Conservation (phyloP, 208 protist genomes). For the Crithidia acanthocephali region DNA sequence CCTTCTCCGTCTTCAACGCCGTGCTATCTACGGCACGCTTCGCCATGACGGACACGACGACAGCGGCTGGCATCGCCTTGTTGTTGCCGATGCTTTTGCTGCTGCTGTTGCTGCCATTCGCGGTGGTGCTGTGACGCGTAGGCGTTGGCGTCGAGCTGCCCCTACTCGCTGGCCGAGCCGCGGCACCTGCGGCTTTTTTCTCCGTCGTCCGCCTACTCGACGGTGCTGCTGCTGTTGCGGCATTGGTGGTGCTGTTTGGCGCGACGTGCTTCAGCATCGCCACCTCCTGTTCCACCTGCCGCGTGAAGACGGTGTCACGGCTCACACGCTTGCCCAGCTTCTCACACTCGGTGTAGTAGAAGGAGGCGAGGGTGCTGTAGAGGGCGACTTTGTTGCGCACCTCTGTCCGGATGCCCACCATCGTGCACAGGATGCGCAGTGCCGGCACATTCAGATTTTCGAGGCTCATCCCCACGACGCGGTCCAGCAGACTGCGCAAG, state of each 20-base stretch:
- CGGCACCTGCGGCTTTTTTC: too few relatives aligned
- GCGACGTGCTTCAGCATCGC: conserved; percentile 46
- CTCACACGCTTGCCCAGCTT: conserved; percentile 86
- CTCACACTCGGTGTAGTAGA: conserved; percentile 86
- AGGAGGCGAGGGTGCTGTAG: conserved; percentile 82
- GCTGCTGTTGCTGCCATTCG: conserved; percentile 1
- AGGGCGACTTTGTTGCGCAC: conserved; percentile 58
- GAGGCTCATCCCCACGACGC: conserved; percentile 74
- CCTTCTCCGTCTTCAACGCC: neutral
- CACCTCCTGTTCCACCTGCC: conserved; percentile 54
- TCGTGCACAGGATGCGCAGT: conserved; percentile 74
- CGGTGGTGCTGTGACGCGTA: neutral
- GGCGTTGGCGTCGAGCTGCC: too few relatives aligned
- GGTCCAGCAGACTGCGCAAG: conserved; percentile 77
- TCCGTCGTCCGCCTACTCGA: neutral
- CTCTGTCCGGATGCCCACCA: conserved; percentile 64
- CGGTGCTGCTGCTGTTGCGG: conserved; percentile 1
- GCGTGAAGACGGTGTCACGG: conserved; percentile 47
- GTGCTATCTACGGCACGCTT: neutral
- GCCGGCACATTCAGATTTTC: conserved; percentile 64
- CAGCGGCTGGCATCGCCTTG: conserved; percentile 6
- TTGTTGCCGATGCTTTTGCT: neutral
- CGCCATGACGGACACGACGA: conserved; percentile 16
- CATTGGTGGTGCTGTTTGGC: neutral
- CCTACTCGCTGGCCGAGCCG: too few relatives aligned